Base-by-base conservation (phyloP, 345 rosid species). In the Punica granatum region DNA sequence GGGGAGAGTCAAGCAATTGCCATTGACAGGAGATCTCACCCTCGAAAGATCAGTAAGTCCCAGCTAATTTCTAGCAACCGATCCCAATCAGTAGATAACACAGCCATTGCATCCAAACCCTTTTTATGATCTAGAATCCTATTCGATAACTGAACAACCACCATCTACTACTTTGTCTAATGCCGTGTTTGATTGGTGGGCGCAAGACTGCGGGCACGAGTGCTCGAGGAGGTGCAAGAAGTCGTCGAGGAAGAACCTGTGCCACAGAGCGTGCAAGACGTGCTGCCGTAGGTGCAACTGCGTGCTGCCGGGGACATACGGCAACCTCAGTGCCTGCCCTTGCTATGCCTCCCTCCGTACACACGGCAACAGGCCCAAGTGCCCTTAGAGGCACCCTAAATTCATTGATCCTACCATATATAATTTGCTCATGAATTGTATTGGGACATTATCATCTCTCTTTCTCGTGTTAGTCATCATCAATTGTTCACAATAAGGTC, bases 281-380 rank as follows among this genome's bases (percentile, higher is more conserved):
- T 85, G 89, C 70, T 87, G 89, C 69, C 33, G 35, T 9, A 69
- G 72, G 70, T 85, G 92, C 82, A 75, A 76, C 49, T 86, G 92
- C 66, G 92, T 86, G 37, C 92, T 89, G 1, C 85, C 87, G 0
- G 92, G 89, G 28, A 82, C 85, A 36, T 82, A 67, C 11, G 86
- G 83, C 43, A 76, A 80, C 84, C 70, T 56, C 69, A 33, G 31
- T 11, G 78, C 77, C 28, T 85, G 89, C 69, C 86, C 85, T 16
- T 85, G 86, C 69, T 82, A 80, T 64, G 83, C 85, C 12, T 68
- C 68, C 63, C 70, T 82, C 75, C 77, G 67, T 39, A 85, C 82
- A 67, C 83, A 79, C 70, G 83, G 80, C 25, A 78, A 82, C 68
- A 65, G 54, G 60, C 81, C 67, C 72, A 82, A 85, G 71, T 85